A percentile compares a stretch with the other conserved stretches of the same genome.
Evolutionary conservation across 805 yeast genomes (phyloP).

Genomic region (Candida chilensis): DNA sequence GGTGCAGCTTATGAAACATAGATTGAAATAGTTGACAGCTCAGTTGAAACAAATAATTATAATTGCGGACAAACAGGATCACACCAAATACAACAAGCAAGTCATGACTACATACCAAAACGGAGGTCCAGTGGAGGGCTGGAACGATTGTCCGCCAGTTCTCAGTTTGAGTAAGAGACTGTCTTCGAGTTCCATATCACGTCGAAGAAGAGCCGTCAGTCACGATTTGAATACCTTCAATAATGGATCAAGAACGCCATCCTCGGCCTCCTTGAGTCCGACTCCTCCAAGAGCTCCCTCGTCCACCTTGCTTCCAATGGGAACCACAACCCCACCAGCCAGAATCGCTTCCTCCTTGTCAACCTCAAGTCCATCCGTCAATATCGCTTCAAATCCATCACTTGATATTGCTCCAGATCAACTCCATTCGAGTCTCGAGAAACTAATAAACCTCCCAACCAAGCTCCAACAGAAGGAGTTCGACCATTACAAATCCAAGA

Average conservation of each 20-base stretch:
- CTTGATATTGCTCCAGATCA: constrained; percentile 5
- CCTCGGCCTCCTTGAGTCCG: constrained; percentile 3
- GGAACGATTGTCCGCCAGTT: constrained; percentile 54
- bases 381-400: constrained; percentile 3
- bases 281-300: constrained; percentile 1
- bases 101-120: not conserved
- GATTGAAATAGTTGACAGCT: too few species aligned
- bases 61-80: too few species aligned
- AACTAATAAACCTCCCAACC: constrained; percentile 14
- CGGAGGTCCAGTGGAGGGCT: constrained; percentile 32
- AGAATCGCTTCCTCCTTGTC: constrained; percentile 4
- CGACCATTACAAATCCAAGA: constrained; percentile 30
- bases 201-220: constrained; percentile 1
- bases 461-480: constrained; percentile 31
- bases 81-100: too few species aligned
- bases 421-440: constrained; percentile 10
- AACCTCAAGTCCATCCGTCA: constrained; percentile 3
- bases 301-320: not conserved
- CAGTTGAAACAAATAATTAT: too few species aligned
- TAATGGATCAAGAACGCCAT: constrained; percentile 5
- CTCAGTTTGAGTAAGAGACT: too few species aligned
- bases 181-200: constrained; percentile 4
- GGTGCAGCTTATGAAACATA: too few species aligned
- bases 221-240: constrained; percentile 2
- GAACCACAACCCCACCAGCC: constrained; percentile 3